Evolutionary conservation across 2,329 filamentous ascomycete genomes (phyloP).

Genomic region (Cytospora chrysosperma): DNA sequence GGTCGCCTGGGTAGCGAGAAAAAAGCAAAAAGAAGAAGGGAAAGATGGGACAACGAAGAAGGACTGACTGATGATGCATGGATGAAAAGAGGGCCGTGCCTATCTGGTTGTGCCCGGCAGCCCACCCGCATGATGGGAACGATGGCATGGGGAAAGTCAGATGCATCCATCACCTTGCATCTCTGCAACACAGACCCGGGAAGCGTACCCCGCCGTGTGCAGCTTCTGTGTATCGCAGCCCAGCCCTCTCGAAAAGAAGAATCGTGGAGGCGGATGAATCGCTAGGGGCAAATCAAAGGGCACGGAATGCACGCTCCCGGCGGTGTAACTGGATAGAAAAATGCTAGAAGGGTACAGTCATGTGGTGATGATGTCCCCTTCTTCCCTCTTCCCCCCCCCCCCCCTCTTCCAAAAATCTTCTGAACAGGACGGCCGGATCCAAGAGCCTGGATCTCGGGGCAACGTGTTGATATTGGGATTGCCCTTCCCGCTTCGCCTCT

Average conservation of each 20-base stretch:
- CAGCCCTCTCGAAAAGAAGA: background rate
- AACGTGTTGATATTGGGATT: background rate
- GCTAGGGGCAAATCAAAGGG: background rate
- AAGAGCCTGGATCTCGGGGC: background rate
- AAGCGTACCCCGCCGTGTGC: background rate
- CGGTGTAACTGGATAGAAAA: slow-evolving; percentile 4
- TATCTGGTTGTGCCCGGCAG: background rate
- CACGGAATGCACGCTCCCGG: background rate
- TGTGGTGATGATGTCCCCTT: background rate
- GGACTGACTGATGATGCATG: background rate
- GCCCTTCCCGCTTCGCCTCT: too few relatives aligned
- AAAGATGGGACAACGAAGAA: background rate
- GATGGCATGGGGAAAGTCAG: background rate
- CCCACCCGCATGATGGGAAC: background rate
- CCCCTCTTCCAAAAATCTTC: too few relatives aligned
- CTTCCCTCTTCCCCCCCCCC: too few relatives aligned
- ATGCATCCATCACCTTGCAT: background rate
- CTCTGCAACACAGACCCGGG: background rate
- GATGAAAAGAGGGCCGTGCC: slow-evolving; percentile 10
- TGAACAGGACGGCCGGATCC: too few relatives aligned
- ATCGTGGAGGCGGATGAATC: background rate
- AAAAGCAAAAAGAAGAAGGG: background rate
- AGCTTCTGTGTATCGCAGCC: background rate
- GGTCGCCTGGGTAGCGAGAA: background rate
- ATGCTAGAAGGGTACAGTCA: background rate